Evolutionary conservation across 2,329 filamentous ascomycete genomes (phyloP).

Genomic region (Aspergillus fischeri): DNA sequence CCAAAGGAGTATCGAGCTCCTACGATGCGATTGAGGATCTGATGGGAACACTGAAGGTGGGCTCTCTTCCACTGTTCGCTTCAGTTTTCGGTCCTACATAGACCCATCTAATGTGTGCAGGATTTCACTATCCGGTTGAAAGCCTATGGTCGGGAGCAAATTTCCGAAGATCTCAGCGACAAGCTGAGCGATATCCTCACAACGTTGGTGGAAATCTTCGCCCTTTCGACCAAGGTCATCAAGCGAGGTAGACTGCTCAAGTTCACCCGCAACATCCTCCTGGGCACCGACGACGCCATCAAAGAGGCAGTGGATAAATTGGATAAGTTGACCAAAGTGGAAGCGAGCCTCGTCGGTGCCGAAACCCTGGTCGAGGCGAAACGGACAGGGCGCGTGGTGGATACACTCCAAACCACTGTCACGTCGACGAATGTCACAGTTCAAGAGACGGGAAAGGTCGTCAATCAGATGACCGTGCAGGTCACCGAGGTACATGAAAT

Average conservation of each 20-base stretch:
- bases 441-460: slow-evolving; percentile 2
- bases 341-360: slow-evolving; percentile 43
- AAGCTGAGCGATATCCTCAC: slow-evolving; percentile 44
- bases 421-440: slow-evolving; percentile 2
- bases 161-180: slow-evolving; percentile 16
- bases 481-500: slow-evolving; percentile 8
- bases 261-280: slow-evolving; percentile 40
- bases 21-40: slow-evolving; percentile 47
- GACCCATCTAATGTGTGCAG: neutral
- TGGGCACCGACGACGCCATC: slow-evolving; percentile 40
- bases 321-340: slow-evolving; percentile 39
- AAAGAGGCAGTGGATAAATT: slow-evolving; percentile 40
- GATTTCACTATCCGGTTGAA: slow-evolving; percentile 10
- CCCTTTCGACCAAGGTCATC: slow-evolving; percentile 42
- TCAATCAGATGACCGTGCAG: slow-evolving; percentile 6
- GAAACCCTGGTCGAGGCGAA: slow-evolving; percentile 11
- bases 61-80: neutral
- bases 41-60: slow-evolving; percentile 31
- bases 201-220: slow-evolving; percentile 44
- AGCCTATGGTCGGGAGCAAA: slow-evolving; percentile 3
- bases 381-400: slow-evolving; percentile 4
- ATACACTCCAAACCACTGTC: slow-evolving; percentile 1
- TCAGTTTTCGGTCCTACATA: neutral
- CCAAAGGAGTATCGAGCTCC: slow-evolving; percentile 42
- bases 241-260: slow-evolving; percentile 39